A percentile compares a stretch with the other conserved stretches of the same genome.
Conservation (phyloP, 495 filamentous ascomycete species). For the Aspergillus diversus region DNA sequence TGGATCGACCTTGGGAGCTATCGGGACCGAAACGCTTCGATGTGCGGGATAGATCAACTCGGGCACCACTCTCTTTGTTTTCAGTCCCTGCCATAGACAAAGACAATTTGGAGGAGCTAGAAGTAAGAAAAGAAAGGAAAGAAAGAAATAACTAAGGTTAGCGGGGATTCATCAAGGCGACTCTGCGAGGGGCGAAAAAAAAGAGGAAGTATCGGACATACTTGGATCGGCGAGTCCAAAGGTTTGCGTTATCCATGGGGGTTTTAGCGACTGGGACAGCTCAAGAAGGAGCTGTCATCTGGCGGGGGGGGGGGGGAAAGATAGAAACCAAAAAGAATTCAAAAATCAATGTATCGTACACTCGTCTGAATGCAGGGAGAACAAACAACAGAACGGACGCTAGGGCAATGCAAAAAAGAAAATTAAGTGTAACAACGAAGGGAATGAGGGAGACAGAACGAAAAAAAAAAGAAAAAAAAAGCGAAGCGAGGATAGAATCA, state of each 20-base stretch:
- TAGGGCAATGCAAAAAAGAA: constrained; percentile 16
- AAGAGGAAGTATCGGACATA: constrained; percentile 49
- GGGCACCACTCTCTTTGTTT: constrained; percentile 60
- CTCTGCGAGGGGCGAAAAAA: constrained; percentile 12
- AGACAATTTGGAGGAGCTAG: constrained; percentile 84
- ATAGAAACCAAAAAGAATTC: constrained; percentile 11
- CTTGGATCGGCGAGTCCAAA: constrained; percentile 95
- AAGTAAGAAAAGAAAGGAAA: constrained; percentile 15
- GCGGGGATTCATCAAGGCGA: neutral
- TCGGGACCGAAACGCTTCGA: constrained; percentile 78
- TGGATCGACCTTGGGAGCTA: constrained; percentile 76
- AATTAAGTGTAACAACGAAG: constrained; percentile 19
- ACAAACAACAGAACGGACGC: constrained; percentile 11
- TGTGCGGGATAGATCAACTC: constrained; percentile 67
- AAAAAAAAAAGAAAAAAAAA: constrained; percentile 22
- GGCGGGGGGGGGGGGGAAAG: neutral
- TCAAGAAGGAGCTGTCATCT: constrained; percentile 49
- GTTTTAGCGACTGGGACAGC: constrained; percentile 41
- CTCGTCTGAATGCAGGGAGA: constrained; percentile 16
- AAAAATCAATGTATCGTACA: constrained; percentile 19
- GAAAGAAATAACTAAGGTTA: constrained; percentile 15
- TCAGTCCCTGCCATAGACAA: constrained; percentile 72
- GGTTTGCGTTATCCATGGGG: constrained; percentile 66
- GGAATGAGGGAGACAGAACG: constrained; percentile 17
- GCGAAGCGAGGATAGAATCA: constrained; percentile 17